A percentile compares a stretch with the other conserved stretches of the same genome.
Conservation (phyloP, 306 rosid genomes). For the Abrus precatorius region DNA sequence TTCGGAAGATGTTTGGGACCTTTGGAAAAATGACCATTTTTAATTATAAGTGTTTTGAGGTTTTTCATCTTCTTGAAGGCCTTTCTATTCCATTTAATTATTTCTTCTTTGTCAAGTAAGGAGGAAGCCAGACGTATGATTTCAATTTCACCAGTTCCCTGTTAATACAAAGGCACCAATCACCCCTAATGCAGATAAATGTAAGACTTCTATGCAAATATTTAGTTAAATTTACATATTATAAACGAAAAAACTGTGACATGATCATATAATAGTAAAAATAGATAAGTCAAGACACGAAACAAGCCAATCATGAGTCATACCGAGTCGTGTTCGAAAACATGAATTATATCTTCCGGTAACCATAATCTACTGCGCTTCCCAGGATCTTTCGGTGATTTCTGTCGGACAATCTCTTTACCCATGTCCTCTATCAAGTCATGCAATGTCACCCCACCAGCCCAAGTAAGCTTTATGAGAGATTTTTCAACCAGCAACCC, state of each 20-base stretch:
- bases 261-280: not conserved
- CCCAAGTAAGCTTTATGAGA: not conserved
- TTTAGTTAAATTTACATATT: not conserved
- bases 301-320: not conserved
- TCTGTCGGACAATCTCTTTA: constrained; percentile 7
- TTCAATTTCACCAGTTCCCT: constrained; percentile 21
- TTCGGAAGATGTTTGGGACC: constrained; percentile 38
- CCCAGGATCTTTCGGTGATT: not conserved
- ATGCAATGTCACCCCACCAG: not conserved
- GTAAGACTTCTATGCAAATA: not conserved
- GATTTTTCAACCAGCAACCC: constrained; percentile 5
- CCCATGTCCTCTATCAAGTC: constrained; percentile 27
- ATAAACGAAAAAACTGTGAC: not conserved
- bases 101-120: not conserved
- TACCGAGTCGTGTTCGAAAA: constrained; percentile 10
- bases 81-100: constrained; percentile 29
- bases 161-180: not conserved
- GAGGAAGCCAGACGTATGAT: not conserved
- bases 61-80: constrained; percentile 39
- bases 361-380: constrained; percentile 9
- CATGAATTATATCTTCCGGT: not conserved
- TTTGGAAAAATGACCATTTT: not conserved
- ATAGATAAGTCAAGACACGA: not conserved
- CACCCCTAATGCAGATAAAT: not conserved
- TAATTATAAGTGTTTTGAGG: constrained; percentile 37